Conservation (phyloP, 257 asterid genomes). For the Gynochthodes officinalis region DNA sequence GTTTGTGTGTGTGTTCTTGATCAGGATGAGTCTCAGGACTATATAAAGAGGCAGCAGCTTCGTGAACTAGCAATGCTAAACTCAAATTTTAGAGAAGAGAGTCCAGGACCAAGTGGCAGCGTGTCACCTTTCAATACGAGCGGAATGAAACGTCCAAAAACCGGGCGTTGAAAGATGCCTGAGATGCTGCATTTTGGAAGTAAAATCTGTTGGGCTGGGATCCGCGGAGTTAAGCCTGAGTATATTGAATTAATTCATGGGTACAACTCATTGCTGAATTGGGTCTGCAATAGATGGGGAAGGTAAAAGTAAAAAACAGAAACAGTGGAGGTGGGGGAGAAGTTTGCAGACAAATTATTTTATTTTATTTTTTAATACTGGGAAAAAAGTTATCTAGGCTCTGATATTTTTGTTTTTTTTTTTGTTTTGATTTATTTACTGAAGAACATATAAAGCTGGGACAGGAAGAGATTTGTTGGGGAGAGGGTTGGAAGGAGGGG, state of each 20-base stretch:
- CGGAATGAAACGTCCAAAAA: conserved; percentile 96
- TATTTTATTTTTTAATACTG: neutral
- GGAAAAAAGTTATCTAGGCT: conserved; percentile 24
- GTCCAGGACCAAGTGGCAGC: conserved; percentile 98
- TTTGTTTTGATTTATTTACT: conserved; percentile 23
- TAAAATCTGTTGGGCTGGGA: conserved; percentile 19
- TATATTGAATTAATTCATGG: conserved; percentile 3
- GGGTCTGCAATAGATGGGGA: neutral
- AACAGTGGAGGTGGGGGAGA: conserved; percentile 7
- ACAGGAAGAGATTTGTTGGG: neutral
- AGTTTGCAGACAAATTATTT: neutral
- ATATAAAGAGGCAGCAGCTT: conserved; percentile 86
- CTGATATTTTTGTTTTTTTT: conserved; percentile 27
- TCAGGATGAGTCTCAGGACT: conserved; percentile 96
- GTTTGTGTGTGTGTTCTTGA: neutral
- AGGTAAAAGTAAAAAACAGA: conserved; percentile 17
- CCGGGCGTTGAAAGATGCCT: conserved; percentile 56
- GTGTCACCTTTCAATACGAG: conserved; percentile 86
- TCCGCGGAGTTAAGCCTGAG: conserved; percentile 17
- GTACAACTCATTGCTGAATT: neutral
- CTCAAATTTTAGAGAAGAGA: conserved; percentile 90
- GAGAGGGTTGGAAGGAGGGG: neutral
- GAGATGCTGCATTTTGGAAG: conserved; percentile 7
- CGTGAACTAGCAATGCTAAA: conserved; percentile 95
- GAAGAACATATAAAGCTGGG: conserved; percentile 29